phyloP scores from a whole-genome alignment of 2,329 filamentous ascomycete species.

The Zalaria sp. region DNA sequence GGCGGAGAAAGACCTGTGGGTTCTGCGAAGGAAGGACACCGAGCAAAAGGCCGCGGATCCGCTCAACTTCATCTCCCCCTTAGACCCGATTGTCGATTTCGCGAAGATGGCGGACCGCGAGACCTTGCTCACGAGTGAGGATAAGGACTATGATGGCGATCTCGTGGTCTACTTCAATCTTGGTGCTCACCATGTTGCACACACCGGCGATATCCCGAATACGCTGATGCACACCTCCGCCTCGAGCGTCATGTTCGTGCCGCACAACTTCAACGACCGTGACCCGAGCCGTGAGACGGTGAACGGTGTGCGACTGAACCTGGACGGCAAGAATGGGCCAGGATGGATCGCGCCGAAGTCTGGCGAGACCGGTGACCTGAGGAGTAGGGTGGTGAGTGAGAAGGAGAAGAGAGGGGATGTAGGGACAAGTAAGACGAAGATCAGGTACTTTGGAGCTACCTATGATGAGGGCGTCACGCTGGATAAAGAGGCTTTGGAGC shows the following conservation, averaged over 20 bases:
- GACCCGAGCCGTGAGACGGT: conserved; percentile 14
- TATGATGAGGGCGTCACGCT: conserved; percentile 12
- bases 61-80: conserved; percentile 30
- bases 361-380: conserved; percentile 1
- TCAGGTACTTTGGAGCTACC: conserved; percentile 15
- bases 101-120: conserved; percentile 34
- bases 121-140: conserved; percentile 21
- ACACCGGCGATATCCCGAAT: conserved; percentile 15
- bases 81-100: conserved; percentile 38
- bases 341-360: conserved; percentile 2
- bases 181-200: conserved; percentile 37
- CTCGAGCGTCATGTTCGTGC: conserved; percentile 17
- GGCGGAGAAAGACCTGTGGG: conserved; percentile 37
- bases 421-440: conserved; percentile 8
- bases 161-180: conserved; percentile 37
- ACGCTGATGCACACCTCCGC: conserved; percentile 17
- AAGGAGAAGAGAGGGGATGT: conserved; percentile 6
- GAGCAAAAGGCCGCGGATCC: conserved; percentile 34
- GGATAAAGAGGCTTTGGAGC: conserved; percentile 13
- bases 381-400: neutral
- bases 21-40: conserved; percentile 37
- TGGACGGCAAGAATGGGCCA: conserved; percentile 10
- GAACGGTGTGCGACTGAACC: conserved; percentile 16
- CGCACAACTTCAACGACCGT: conserved; percentile 17
- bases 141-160: conserved; percentile 12